Conservation (phyloP, 495 filamentous ascomycete genomes). For the Hypomontagnella submonticulosa region DNA sequence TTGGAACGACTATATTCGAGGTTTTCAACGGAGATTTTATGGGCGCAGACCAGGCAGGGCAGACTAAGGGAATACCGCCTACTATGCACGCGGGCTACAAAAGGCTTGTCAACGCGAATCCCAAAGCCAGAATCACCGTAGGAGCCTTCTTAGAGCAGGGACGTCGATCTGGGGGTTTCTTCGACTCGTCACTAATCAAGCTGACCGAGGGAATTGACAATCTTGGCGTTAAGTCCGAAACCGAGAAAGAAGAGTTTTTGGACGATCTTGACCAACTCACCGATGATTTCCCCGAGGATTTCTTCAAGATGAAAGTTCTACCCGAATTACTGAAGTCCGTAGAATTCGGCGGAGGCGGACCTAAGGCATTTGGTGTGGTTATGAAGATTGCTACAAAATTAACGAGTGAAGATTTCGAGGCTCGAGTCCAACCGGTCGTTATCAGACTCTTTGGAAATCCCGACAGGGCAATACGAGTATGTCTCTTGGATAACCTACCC, state of each 20-base stretch:
- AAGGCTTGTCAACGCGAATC: constrained; percentile 85
- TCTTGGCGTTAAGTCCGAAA: constrained; percentile 85
- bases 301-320: constrained; percentile 95
- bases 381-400: constrained; percentile 90
- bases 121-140: constrained; percentile 85
- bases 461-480: constrained; percentile 91
- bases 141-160: constrained; percentile 92
- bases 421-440: constrained; percentile 84
- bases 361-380: constrained; percentile 87
- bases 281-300: constrained; percentile 96
- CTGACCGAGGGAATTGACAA: constrained; percentile 92
- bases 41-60: constrained; percentile 77
- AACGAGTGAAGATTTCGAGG: constrained; percentile 88
- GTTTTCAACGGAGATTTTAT: constrained; percentile 87
- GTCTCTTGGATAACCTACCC: constrained; percentile 87
- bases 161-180: constrained; percentile 82
- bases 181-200: constrained; percentile 90
- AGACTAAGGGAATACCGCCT: constrained; percentile 86
- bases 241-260: constrained; percentile 86
- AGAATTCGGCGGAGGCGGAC: constrained; percentile 95
- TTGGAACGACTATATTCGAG: constrained; percentile 86
- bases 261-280: constrained; percentile 85
- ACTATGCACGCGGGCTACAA: constrained; percentile 91
- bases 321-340: constrained; percentile 97
- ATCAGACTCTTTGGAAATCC: constrained; percentile 90